phyloP scores from a whole-genome alignment of 2,329 filamentous ascomycete species.

The Calonectria ilicicola region DNA sequence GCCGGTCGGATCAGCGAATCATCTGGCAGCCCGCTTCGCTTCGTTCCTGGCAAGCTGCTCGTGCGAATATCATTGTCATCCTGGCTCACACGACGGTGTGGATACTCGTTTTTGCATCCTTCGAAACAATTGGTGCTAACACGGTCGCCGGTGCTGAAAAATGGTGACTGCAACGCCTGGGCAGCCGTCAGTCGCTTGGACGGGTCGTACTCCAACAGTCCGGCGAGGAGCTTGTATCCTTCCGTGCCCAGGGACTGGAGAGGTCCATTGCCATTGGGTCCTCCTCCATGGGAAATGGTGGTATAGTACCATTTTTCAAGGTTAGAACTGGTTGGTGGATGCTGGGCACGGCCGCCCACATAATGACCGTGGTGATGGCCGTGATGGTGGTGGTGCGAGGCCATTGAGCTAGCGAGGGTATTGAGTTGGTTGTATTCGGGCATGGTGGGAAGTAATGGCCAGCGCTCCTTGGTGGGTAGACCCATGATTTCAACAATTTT shows the following conservation, averaged over 20 bases:
- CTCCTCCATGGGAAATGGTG: conserved; percentile 71
- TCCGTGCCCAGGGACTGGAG: conserved; percentile 77
- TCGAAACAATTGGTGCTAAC: conserved; percentile 91
- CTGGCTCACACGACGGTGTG: conserved; percentile 87
- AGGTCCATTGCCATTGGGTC: conserved; percentile 47
- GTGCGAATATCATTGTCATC: conserved; percentile 98
- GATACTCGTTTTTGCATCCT: conserved; percentile 88
- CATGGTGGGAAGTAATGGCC: conserved; percentile 87
- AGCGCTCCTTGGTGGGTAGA: conserved; percentile 86
- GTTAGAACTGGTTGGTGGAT: conserved; percentile 52
- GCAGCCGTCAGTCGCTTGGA: conserved; percentile 88
- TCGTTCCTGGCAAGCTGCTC: conserved; percentile 89
- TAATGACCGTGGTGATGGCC: conserved; percentile 57
- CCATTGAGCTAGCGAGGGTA: conserved; percentile 63
- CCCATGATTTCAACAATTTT: conserved; percentile 98
- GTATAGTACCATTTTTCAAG: conserved; percentile 86
- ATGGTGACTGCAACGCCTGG: conserved; percentile 89
- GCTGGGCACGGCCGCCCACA: conserved; percentile 52
- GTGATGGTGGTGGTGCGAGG: conserved; percentile 56
- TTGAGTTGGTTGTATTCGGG: conserved; percentile 84
- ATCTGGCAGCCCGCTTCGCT: conserved; percentile 87
- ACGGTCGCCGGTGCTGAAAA: conserved; percentile 82
- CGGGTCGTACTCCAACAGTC: conserved; percentile 92
- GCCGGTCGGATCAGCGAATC: conserved; percentile 75
- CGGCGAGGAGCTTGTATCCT: conserved; percentile 84